A percentile compares a stretch with the other conserved stretches of the same genome.
Conservation (phyloP, 108 stramenopile genomes). For the Nannochloropsis salina region DNA sequence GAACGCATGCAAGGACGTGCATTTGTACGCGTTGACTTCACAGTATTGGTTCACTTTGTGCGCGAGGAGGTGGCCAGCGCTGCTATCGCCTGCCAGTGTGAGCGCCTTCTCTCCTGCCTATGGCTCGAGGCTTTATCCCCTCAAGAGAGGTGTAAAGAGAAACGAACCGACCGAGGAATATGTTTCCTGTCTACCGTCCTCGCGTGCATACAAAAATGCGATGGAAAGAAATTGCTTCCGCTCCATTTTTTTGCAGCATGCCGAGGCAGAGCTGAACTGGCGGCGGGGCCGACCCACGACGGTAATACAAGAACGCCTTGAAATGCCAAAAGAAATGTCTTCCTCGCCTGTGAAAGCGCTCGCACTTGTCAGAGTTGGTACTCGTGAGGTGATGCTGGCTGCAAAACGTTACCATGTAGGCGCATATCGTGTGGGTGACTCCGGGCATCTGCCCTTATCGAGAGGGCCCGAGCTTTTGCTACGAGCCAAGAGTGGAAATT, state of each 20-base stretch:
- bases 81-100: neutral
- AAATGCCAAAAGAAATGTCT: neutral
- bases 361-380: too few species aligned
- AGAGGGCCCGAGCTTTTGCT: neutral
- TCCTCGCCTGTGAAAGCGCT: neutral
- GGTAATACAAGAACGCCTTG: neutral
- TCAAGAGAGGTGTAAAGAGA: too few species aligned
- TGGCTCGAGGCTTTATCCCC: too few species aligned
- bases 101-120: too few species aligned
- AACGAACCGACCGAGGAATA: neutral
- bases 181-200: neutral
- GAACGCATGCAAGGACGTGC: neutral
- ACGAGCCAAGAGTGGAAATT: neutral
- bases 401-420: neutral
- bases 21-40: neutral
- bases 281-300: neutral
- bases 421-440: neutral
- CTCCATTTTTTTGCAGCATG: slow-evolving; percentile 7
- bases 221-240: neutral
- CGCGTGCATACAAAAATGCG: neutral
- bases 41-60: slow-evolving; percentile 17
- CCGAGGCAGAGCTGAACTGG: slow-evolving; percentile 1
- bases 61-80: neutral
- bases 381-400: neutral
- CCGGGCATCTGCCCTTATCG: neutral